Evolutionary conservation across 176 grass and related monocot genomes (phyloP).

Genomic region (Oryza australiensis): DNA sequence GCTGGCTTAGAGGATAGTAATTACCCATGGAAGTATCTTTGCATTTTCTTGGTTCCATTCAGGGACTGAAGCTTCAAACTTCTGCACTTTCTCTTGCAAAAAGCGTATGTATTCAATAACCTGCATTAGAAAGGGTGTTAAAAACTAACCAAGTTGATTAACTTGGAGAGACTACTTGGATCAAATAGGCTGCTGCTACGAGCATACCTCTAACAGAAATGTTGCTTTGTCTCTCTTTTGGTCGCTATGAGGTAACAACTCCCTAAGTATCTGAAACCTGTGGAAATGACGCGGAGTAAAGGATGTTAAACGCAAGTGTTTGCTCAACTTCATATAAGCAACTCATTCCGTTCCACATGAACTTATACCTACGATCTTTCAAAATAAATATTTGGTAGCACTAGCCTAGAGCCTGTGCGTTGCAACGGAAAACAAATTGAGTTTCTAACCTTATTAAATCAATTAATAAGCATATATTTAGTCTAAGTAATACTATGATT

Average conservation of each 20-base stretch:
- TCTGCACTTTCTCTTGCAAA: slow-evolving; percentile 92
- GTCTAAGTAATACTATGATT: too few species aligned
- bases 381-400: slow-evolving; percentile 5
- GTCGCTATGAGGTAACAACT: slow-evolving; percentile 91
- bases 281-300: slow-evolving; percentile 24
- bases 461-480: too few species aligned
- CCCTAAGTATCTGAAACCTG: slow-evolving; percentile 99
- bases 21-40: slow-evolving; percentile 94
- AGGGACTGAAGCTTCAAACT: slow-evolving; percentile 58
- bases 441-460: too few species aligned
- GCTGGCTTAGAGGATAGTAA: slow-evolving; percentile 23
- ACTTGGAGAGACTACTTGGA: not conserved
- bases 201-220: slow-evolving; percentile 85
- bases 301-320: not conserved
- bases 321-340: slow-evolving; percentile 4
- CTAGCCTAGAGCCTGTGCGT: too few species aligned
- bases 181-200: not conserved
- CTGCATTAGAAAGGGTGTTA: slow-evolving; percentile 28
- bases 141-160: slow-evolving; percentile 24
- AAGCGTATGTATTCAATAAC: slow-evolving; percentile 89
- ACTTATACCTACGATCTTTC: not conserved
- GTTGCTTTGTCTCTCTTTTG: slow-evolving; percentile 99
- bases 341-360: not conserved
- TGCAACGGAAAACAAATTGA: too few species aligned
- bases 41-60: slow-evolving; percentile 91